Percentiles rank a stretch among this genome's conserved stretches.
phyloP scores from a whole-genome alignment of 805 yeast species.

The Lachancea dasiensis region DNA sequence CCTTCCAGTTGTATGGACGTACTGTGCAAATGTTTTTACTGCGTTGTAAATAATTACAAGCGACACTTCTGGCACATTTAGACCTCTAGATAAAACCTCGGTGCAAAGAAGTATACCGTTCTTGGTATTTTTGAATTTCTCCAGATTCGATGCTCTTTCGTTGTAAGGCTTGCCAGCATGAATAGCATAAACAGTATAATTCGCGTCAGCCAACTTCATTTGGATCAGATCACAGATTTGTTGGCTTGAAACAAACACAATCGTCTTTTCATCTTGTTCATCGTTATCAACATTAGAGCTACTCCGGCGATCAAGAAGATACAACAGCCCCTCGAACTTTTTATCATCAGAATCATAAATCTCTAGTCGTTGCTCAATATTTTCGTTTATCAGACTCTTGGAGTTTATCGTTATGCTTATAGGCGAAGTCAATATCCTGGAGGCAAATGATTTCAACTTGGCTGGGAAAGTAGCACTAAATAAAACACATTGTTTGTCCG shows the following conservation, averaged over 20 bases:
- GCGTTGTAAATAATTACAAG: constrained; percentile 78
- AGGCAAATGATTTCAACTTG: constrained; percentile 70
- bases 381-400: constrained; percentile 72
- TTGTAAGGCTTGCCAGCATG: constrained; percentile 92
- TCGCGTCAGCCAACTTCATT: constrained; percentile 42
- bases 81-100: constrained; percentile 89
- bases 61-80: constrained; percentile 82
- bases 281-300: constrained; percentile 11
- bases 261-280: constrained; percentile 43
- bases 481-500: constrained; percentile 81
- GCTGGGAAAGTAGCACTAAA: constrained; percentile 93
- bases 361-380: constrained; percentile 66
- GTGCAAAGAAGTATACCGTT: constrained; percentile 75
- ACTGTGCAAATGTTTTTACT: constrained; percentile 89
- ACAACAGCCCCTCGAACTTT: constrained; percentile 52
- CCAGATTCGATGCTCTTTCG: constrained; percentile 71
- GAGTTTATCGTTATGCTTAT: constrained; percentile 77
- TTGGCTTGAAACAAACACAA: constrained; percentile 86
- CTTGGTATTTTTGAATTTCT: constrained; percentile 58
- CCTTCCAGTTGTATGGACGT: constrained; percentile 92
- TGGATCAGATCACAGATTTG: constrained; percentile 72
- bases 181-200: constrained; percentile 54
- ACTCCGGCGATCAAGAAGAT: constrained; percentile 43
- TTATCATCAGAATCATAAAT: constrained; percentile 46
- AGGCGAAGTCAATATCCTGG: constrained; percentile 55